Percentiles rank a stretch among this genome's conserved stretches.
Evolutionary conservation across 257 asterid species (phyloP).

Genomic region (Buddleja alternifolia): DNA sequence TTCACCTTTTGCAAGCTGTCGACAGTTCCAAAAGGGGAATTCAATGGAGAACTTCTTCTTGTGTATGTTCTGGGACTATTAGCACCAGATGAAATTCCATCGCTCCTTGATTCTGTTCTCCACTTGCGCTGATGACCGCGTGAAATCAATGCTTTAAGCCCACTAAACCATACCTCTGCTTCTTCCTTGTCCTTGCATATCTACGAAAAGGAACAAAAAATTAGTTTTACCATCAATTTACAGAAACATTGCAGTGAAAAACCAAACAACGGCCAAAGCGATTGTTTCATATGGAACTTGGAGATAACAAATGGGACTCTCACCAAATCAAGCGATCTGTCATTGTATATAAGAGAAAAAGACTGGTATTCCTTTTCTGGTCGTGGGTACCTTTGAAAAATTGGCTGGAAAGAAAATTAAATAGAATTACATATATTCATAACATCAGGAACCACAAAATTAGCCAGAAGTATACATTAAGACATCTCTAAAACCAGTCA

Average conservation of each 20-base stretch:
- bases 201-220: slow-evolving; percentile 42
- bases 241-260: slow-evolving; percentile 26
- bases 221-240: slow-evolving; percentile 6
- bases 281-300: slow-evolving; percentile 18
- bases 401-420: slow-evolving; percentile 62
- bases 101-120: slow-evolving; percentile 89
- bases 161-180: slow-evolving; percentile 98
- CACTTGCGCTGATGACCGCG: slow-evolving; percentile 83
- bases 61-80: slow-evolving; percentile 87
- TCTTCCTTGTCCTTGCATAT: slow-evolving; percentile 97
- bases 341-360: slow-evolving; percentile 85
- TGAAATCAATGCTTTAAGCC: slow-evolving; percentile 86
- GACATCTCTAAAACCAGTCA: slow-evolving; percentile 4
- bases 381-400: slow-evolving; percentile 88
- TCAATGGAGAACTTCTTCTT: slow-evolving; percentile 82
- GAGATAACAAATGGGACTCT: slow-evolving; percentile 35
- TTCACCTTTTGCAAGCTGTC: slow-evolving; percentile 79
- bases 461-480: neutral
- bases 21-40: slow-evolving; percentile 84
- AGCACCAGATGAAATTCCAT: slow-evolving; percentile 88
- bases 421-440: slow-evolving; percentile 10
- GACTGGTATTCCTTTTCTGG: slow-evolving; percentile 99
- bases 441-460: slow-evolving; percentile 5
- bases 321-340: slow-evolving; percentile 93
- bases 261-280: slow-evolving; percentile 28